Base-by-base conservation (phyloP, 164 flowering plant species). In the Brasenia schreberi region DNA sequence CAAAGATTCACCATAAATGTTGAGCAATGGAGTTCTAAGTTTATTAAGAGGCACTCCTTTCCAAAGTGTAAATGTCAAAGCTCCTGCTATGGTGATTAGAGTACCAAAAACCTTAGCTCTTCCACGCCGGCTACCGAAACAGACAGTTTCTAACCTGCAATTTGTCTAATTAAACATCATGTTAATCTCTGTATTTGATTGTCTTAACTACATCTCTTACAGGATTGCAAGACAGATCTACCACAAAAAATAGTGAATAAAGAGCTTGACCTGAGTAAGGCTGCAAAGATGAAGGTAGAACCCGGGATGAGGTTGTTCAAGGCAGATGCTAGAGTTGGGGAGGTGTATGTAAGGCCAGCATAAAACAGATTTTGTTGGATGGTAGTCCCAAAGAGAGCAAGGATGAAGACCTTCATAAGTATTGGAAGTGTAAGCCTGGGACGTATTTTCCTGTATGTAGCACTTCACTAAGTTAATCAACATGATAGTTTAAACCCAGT, bases 1-100 rank as follows among this genome's bases (percentile, higher is more conserved):
- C 27, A 23, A 23, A 23, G 27, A 23, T 23, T 23, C 27, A 23
- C 27, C 27, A 23, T 23, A 23, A 23, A 56, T 56, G 12, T 56
- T 56, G 12, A 56, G 12, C 16, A 56, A 56, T 56, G 59, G 59
- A n/a, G n/a, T 56, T 56, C 59, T 56, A 11, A 56, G 59, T 11
- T 12, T 12, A 11, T 12, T 12, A 43, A 80, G 66, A 5, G 68
- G 66, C 67, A 62, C 68, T 18, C 76, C 72, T 62, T 76, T 77
- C 81, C 81, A 82, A 66, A 82, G 77, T 19, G 82, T 82, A 66
- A 82, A 80, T 18, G 69, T 18, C 5, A 82, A 74, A 19, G 83
- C 78, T 7, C 83, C 86, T 4, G 72, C 70, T 43, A 80, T 64
- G 69, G 81, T 80, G 19, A 73, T 59, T 4, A 80, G 9, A 5